Base-by-base conservation (phyloP, 83 land plant species). In the Diphasiastrum complanatum region DNA sequence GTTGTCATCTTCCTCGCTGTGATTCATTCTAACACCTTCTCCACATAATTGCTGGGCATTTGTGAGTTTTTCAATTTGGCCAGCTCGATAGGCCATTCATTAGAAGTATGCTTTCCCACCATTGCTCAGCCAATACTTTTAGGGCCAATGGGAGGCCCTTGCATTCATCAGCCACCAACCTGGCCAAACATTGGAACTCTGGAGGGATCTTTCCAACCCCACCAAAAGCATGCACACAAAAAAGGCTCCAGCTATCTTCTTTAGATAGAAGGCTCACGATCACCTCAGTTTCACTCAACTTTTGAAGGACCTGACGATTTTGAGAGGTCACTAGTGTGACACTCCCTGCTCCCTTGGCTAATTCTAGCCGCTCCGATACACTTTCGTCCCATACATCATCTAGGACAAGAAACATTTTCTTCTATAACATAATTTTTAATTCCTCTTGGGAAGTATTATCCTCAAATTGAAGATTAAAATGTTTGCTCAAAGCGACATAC, bases 121-220 rank as follows among this genome's bases (percentile, higher is more conserved):
- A 60, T 32, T 16, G 27, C 63, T 43, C 63, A 12, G 8, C 63
- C 63, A 60, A 60, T 40, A 41, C 63, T 24, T 60, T 60, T 34
- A 60, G 20, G 20, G 63, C 63, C 29, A 60, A 25, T 37, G 58
- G 63, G 23, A 60, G 63, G 41, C 63, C 63, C 36, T 43, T 43
- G 36, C 63, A 60, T 40, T 60, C 58, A 2, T 19, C 25, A 60
- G 47, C 22, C 4, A 60, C 47, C 11, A 18, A 2, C 25, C 18
- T 41, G 12, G 63, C 63, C 11, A 43, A 24, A 12, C 26, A 34
- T 60, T 60, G n/a, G 0, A 60, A 38, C 58, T 60, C 63, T 34
- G 45, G 10, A 10, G 63, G 63, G 28, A 60, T 38, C 26, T 43
- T 16, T 16, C 28, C 2, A 16, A 37, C 55, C 25, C 63, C 47